These are phyloP conservation scores for Pterocarpus macrocarpus DNA, from an alignment of 306 rosid genomes.

Conservation along the genomic window DNA sequence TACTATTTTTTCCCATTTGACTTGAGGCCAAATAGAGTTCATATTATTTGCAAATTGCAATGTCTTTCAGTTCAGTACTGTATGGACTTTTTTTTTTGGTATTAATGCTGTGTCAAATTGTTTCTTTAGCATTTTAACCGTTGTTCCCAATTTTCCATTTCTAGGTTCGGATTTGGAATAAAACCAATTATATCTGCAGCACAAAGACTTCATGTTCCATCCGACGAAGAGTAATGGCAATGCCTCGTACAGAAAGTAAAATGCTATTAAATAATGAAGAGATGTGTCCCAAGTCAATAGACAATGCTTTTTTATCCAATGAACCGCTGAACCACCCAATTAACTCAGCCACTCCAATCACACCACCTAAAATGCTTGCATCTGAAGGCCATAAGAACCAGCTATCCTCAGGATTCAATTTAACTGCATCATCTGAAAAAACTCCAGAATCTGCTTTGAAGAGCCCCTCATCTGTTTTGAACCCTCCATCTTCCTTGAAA, in stretches of 20 bases:
- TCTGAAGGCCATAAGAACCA: slow-evolving; percentile 63
- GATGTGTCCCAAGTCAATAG: slow-evolving; percentile 42
- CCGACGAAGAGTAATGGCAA: slow-evolving; percentile 86
- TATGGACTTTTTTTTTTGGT: not conserved
- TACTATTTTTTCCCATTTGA: not conserved
- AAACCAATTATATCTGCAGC: slow-evolving; percentile 49
- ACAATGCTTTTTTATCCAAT: slow-evolving; percentile 19
- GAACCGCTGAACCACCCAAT: slow-evolving; percentile 31
- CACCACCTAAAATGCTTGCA: slow-evolving; percentile 62
- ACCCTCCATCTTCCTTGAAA: slow-evolving; percentile 82
- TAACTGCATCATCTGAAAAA: slow-evolving; percentile 58
- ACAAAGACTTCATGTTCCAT: slow-evolving; percentile 57
- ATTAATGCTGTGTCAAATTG: not conserved
- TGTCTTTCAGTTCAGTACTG: not conserved
- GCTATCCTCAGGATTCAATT: slow-evolving; percentile 49
- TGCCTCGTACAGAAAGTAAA: slow-evolving; percentile 64
- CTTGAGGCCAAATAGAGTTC: slow-evolving; percentile 3
- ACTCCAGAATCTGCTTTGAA: slow-evolving; percentile 76
- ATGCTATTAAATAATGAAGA: slow-evolving; percentile 58
- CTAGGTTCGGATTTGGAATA: slow-evolving; percentile 83
- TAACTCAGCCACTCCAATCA: slow-evolving; percentile 46
- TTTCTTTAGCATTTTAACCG: slow-evolving; percentile 27
- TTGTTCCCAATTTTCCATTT: slow-evolving; percentile 19
- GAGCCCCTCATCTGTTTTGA: slow-evolving; percentile 95
- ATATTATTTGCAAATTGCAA: not conserved